A percentile compares a stretch with the other conserved stretches of the same genome.
These are phyloP conservation scores for Leccinum disarticulatum DNA, from an alignment of 768 basidiomycete species.

Conservation along the genomic window DNA sequence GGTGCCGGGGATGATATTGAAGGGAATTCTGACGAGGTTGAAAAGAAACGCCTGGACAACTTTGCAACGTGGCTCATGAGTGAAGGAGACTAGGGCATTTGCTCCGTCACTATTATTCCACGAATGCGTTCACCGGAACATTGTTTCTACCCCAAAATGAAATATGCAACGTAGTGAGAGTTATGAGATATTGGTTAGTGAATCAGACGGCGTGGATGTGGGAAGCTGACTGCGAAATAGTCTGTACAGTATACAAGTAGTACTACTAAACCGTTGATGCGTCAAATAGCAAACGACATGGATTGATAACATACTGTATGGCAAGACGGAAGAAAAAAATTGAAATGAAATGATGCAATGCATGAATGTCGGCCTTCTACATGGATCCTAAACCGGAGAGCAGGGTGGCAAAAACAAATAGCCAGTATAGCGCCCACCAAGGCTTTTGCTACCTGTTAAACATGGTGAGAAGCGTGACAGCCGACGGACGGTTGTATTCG, in stretches of 20 bases:
- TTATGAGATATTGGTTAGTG: no score
- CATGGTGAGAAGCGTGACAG: conserved; percentile 5
- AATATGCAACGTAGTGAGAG: not conserved
- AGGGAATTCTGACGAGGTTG: conserved; percentile 67
- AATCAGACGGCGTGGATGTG: no score
- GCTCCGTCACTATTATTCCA: conserved; percentile 3
- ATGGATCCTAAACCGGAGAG: no score
- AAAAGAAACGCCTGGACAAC: conserved; percentile 82
- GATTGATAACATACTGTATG: no score
- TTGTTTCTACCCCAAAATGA: not conserved
- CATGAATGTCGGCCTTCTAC: no score
- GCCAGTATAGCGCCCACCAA: not conserved
- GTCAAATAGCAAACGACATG: not conserved
- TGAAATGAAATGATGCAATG: no score
- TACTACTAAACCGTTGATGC: not conserved
- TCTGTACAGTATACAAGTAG: not conserved
- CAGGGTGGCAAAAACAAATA: no score
- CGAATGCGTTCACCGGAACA: not conserved
- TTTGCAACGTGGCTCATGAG: conserved; percentile 87
- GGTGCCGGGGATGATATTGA: conserved; percentile 64
- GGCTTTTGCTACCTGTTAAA: not conserved
- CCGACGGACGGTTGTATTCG: conserved; percentile 19
- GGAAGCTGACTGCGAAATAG: not conserved
- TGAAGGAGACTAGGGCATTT: conserved; percentile 58
- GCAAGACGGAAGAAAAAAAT: no score